Percentiles rank a stretch among this genome's conserved stretches.
phyloP scores from a whole-genome alignment of 257 asterid genomes.

The Fraxinus anomala region DNA sequence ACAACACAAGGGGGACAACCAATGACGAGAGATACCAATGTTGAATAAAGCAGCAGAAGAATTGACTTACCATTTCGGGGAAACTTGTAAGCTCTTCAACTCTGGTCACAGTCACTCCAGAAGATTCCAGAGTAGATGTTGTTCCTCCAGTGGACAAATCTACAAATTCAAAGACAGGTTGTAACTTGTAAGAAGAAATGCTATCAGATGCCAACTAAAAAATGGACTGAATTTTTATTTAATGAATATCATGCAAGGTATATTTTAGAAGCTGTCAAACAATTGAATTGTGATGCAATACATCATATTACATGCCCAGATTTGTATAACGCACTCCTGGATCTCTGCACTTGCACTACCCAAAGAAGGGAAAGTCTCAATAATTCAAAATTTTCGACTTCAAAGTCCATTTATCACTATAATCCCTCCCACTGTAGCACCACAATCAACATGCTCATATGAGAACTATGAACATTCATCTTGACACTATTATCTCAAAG shows the following conservation, averaged over 20 bases:
- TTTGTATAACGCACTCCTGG: background rate
- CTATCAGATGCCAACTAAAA: background rate
- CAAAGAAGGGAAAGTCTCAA: background rate
- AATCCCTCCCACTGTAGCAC: background rate
- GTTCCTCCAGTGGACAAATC: constrained; percentile 98
- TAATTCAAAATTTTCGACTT: background rate
- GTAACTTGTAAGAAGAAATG: background rate
- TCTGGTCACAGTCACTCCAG: constrained; percentile 83
- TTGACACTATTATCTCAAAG: background rate
- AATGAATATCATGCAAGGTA: constrained; percentile 16
- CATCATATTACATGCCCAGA: background rate
- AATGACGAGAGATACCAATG: background rate
- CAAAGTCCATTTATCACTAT: constrained; percentile 1
- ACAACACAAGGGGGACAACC: constrained; percentile 4
- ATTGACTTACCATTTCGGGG: constrained; percentile 82
- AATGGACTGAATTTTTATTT: background rate
- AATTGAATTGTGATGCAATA: constrained; percentile 3
- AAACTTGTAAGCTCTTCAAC: constrained; percentile 88
- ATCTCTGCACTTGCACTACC: background rate
- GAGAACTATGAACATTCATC: background rate
- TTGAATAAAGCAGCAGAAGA: constrained; percentile 13
- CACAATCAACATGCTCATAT: background rate
- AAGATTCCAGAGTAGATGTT: constrained; percentile 70
- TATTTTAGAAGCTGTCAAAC: constrained; percentile 17
- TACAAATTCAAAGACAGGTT: constrained; percentile 21